Evolutionary conservation across 192 early-diverging fungal species (phyloP).

Genomic region (Paraglomus brasilianum): DNA sequence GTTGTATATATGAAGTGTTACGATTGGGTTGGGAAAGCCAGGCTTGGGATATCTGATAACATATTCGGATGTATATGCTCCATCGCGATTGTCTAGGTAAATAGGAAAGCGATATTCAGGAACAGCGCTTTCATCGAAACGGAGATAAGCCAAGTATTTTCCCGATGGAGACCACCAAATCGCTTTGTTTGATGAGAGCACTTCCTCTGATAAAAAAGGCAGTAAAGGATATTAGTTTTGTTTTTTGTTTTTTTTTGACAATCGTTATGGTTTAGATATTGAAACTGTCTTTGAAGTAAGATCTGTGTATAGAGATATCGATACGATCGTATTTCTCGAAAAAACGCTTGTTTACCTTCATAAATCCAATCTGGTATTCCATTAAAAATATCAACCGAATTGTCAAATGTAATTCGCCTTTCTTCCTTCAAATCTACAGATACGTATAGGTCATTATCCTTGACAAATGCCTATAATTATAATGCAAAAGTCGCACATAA

Average conservation of each 20-base stretch:
- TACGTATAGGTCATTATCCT: slow-evolving; percentile 85
- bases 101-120: slow-evolving; percentile 74
- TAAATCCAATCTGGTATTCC: slow-evolving; percentile 99
- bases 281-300: background rate
- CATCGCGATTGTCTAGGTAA: slow-evolving; percentile 59
- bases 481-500: slow-evolving; percentile 2
- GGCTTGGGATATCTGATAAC: slow-evolving; percentile 89
- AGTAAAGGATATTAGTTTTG: slow-evolving; percentile 1
- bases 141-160: slow-evolving; percentile 73
- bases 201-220: slow-evolving; percentile 73
- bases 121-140: slow-evolving; percentile 84
- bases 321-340: background rate
- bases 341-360: slow-evolving; percentile 49
- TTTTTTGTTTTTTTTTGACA: too few relatives aligned
- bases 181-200: slow-evolving; percentile 62
- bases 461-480: slow-evolving; percentile 66
- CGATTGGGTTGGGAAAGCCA: slow-evolving; percentile 83
- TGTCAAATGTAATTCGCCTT: slow-evolving; percentile 81
- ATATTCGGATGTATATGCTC: slow-evolving; percentile 69
- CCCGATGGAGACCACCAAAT: slow-evolving; percentile 91
- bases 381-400: slow-evolving; percentile 79
- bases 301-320: background rate
- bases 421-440: slow-evolving; percentile 65
- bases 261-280: background rate
- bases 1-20: slow-evolving; percentile 68